These are phyloP conservation scores for Papilionanthe hybrid DNA, from an alignment of 116 monocot genomes.

Conservation along the genomic window DNA sequence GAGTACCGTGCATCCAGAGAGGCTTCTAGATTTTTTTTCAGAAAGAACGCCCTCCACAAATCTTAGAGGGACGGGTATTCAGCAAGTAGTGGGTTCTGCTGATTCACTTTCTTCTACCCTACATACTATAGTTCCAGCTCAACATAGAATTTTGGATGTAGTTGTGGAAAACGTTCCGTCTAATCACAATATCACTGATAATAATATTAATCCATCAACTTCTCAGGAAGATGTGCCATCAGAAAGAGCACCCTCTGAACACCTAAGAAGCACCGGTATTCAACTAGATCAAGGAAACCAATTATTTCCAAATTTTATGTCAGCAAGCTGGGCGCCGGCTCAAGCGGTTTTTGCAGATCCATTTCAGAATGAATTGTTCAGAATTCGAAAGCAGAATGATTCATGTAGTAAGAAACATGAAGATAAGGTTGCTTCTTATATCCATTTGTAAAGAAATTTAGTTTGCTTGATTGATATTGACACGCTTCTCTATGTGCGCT, in stretches of 20 bases:
- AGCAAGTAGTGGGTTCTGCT: background rate
- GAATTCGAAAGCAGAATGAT: constrained; percentile 37
- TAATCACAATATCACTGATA: background rate
- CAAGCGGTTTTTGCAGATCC: constrained; percentile 50
- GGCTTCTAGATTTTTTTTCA: background rate
- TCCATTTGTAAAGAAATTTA: background rate
- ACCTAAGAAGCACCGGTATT: background rate
- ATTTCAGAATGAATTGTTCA: constrained; percentile 64
- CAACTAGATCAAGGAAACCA: constrained; percentile 12
- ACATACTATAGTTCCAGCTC: background rate
- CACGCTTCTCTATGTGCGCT: background rate
- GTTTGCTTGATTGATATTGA: background rate
- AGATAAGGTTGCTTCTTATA: constrained; percentile 35
- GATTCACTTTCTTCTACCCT: background rate
- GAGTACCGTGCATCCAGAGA: background rate
- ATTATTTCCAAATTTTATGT: constrained; percentile 4
- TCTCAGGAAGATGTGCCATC: background rate
- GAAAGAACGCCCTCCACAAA: background rate
- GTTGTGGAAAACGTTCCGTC: background rate
- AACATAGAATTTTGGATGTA: background rate
- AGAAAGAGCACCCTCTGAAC: constrained; percentile 5
- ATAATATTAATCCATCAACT: background rate
- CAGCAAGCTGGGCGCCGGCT: constrained; percentile 23
- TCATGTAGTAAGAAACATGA: constrained; percentile 30
- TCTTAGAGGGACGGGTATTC: background rate